phyloP scores from a whole-genome alignment of 2,329 filamentous ascomycete genomes.

The Botrytis fabae region DNA sequence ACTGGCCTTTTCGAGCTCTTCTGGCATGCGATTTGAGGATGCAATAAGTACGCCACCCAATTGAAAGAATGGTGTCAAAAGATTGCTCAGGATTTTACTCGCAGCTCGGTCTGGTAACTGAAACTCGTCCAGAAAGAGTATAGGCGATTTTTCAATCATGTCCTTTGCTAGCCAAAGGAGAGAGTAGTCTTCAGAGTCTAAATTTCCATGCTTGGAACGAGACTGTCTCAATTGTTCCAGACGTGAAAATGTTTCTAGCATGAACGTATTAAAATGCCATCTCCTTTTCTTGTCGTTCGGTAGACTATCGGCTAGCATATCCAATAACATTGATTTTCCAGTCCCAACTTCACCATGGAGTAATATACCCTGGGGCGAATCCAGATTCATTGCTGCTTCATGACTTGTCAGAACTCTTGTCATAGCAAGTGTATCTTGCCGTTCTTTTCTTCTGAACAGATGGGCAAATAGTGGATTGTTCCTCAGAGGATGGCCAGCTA shows the following conservation, averaged over 20 bases:
- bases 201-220: constrained; percentile 23
- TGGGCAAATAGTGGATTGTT: constrained; percentile 59
- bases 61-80: constrained; percentile 80
- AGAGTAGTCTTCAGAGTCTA: constrained; percentile 31
- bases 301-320: constrained; percentile 75
- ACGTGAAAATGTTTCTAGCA: constrained; percentile 73
- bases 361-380: constrained; percentile 73
- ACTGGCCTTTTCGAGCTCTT: constrained; percentile 74
- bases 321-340: constrained; percentile 82
- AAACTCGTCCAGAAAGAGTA: constrained; percentile 81
- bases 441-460: constrained; percentile 56
- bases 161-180: constrained; percentile 74
- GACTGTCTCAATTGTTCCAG: constrained; percentile 62
- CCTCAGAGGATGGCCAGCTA: constrained; percentile 56
- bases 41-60: constrained; percentile 78
- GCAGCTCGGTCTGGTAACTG: constrained; percentile 77
- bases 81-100: constrained; percentile 75
- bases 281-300: constrained; percentile 71
- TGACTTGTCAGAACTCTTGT: constrained; percentile 68
- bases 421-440: constrained; percentile 61
- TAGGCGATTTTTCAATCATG: constrained; percentile 71
- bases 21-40: constrained; percentile 80
- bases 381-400: constrained; percentile 68
- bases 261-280: constrained; percentile 86
- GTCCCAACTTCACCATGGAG: constrained; percentile 81